phyloP scores from a whole-genome alignment of 2,329 filamentous ascomycete species.

The Pseudofabraea citricarpa region DNA sequence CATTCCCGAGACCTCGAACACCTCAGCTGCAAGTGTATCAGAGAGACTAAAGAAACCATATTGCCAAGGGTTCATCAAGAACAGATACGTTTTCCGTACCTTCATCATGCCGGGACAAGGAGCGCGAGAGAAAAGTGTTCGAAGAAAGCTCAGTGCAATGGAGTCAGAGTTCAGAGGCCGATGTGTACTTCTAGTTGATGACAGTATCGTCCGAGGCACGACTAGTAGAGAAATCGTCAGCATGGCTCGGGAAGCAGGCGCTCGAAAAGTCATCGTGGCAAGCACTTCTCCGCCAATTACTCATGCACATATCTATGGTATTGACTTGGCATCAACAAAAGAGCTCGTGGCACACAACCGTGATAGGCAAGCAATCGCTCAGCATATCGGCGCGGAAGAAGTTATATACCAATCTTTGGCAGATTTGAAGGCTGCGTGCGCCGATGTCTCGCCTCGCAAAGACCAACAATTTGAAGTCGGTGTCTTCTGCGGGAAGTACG shows the following conservation, averaged over 20 bases:
- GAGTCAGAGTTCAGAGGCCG: constrained; percentile 77
- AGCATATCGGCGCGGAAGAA: constrained; percentile 67
- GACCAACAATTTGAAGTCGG: constrained; percentile 77
- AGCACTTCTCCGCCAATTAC: constrained; percentile 79
- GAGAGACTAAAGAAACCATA: constrained; percentile 71
- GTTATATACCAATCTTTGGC: constrained; percentile 74
- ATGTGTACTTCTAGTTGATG: constrained; percentile 80
- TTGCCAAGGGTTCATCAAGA: constrained; percentile 81
- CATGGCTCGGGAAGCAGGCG: constrained; percentile 82
- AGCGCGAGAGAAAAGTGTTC: constrained; percentile 76
- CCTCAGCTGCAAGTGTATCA: constrained; percentile 73
- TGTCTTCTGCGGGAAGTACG: constrained; percentile 85
- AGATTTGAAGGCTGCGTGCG: constrained; percentile 76
- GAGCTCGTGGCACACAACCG: constrained; percentile 70
- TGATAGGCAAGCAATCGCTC: constrained; percentile 53
- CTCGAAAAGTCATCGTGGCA: constrained; percentile 76
- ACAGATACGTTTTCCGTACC: constrained; percentile 82
- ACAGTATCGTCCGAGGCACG: constrained; percentile 84
- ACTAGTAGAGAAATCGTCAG: constrained; percentile 73
- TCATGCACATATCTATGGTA: constrained; percentile 83
- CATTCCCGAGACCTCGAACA: constrained; percentile 79
- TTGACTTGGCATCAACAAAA: constrained; percentile 66
- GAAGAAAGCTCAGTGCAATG: constrained; percentile 86
- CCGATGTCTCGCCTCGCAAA: constrained; percentile 59
- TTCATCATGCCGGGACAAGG: constrained; percentile 85